Evolutionary conservation across 306 rosid genomes (phyloP), one percentile per base, ranked within the genome.

Genomic region (Ceratonia siliqua): DNA sequence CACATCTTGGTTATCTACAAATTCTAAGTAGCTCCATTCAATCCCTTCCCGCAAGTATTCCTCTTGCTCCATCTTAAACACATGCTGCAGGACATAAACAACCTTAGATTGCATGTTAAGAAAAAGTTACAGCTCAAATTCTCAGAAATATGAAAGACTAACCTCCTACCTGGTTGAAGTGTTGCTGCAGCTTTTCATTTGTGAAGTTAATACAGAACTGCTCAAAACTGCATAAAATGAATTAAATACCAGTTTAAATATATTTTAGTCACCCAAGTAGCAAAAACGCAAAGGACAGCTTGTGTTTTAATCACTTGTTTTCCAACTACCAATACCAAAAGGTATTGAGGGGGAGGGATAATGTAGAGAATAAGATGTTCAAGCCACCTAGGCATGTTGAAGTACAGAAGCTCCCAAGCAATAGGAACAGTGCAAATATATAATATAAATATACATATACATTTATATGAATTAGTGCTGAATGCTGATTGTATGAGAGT

Each of bases 151-250:
- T 52, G 69, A 72, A 81, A 68, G 77, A 91, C 98, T 89, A 86
- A 93, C 97, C 94, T 91, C 97, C 76, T 93, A 93, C 97, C 96
- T 91, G 94, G 98, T 94, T 94, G 97, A 91, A 94, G 89, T 94
- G 97, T 82, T 94, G 97, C 65, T 94, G 97, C 81, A 94, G 88
- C 96, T 91, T 91, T 88, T 94, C 98, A 82, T 91, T 94, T 39
- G 96, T 94, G 75, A 80, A 91, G 81, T 93, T 93, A 61, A 93
- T 91, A 79, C 97, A 91, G 58, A 89, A 89, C 85, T 94, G 97
- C 89, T 89, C 97, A 89, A 94, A 94, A 86, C 97, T 94, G 87
- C 84, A 82, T 32, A 64, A 13, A 77, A 61, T 49, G 66, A 69
- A 85, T 42, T 64, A 33, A 43, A 58, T 43, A 81, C 81, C 68